phyloP scores from a whole-genome alignment of 495 filamentous ascomycete species.

The Daldinia caldariorum region DNA sequence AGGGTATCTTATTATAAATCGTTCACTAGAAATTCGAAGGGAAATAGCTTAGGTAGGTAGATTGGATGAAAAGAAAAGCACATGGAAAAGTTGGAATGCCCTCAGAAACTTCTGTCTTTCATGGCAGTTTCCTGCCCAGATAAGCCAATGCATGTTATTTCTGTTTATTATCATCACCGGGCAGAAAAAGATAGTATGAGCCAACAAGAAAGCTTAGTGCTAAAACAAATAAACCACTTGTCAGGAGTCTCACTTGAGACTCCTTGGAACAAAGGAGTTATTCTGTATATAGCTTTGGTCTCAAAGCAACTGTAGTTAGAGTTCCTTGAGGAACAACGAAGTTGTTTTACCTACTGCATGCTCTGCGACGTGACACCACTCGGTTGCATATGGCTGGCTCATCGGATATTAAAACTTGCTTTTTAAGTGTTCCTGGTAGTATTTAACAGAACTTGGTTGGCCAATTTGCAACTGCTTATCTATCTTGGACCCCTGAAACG shows the following conservation, averaged over 20 bases:
- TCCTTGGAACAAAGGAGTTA: too few relatives aligned
- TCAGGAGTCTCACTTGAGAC: too few relatives aligned
- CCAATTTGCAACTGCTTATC: background rate
- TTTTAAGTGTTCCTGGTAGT: background rate
- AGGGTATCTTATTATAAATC: too few relatives aligned
- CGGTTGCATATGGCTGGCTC: background rate
- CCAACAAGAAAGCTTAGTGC: background rate
- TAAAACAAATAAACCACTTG: background rate
- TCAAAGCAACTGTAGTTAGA: too few relatives aligned
- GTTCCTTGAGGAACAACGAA: too few relatives aligned
- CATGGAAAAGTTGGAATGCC: background rate
- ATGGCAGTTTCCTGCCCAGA: background rate
- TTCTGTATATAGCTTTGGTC: too few relatives aligned
- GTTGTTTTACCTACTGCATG: too few relatives aligned
- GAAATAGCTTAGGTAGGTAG: background rate
- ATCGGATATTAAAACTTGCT: background rate
- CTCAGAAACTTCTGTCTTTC: slow-evolving; percentile 3
- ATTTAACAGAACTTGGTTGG: background rate
- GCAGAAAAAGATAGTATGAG: background rate
- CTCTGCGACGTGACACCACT: too few relatives aligned
- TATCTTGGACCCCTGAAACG: background rate
- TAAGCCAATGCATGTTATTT: slow-evolving; percentile 13
- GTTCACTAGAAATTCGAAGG: background rate
- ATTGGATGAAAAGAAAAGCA: background rate
- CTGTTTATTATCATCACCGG: background rate